Conservation (phyloP, 257 asterid species). For the Capsicum chinense region DNA sequence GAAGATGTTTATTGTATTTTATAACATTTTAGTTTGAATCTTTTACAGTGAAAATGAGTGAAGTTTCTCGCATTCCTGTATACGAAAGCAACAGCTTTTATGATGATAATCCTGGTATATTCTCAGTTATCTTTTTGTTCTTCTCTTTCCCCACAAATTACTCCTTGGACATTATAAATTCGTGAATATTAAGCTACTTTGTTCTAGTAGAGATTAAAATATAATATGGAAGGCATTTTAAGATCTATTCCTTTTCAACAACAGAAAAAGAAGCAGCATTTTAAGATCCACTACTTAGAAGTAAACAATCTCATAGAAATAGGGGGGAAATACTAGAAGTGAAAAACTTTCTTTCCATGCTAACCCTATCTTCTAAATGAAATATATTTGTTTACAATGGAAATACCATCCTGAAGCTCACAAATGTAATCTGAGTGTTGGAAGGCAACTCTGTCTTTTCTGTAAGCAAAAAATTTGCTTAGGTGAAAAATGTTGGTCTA, state of each 20-base stretch:
- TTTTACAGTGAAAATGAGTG: slow-evolving; percentile 57
- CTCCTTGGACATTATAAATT: neutral
- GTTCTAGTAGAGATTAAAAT: neutral
- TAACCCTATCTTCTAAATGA: neutral
- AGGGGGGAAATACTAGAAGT: neutral
- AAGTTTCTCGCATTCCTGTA: slow-evolving; percentile 47
- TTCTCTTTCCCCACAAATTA: neutral
- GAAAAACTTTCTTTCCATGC: neutral
- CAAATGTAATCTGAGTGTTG: neutral
- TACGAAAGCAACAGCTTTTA: slow-evolving; percentile 56
- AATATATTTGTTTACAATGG: neutral
- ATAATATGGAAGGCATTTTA: neutral
- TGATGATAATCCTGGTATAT: slow-evolving; percentile 66
- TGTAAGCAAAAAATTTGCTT: neutral
- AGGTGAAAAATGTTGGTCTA: neutral
- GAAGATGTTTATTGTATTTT: neutral
- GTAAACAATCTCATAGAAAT: neutral
- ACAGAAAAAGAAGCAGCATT: neutral
- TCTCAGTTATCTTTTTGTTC: slow-evolving; percentile 5
- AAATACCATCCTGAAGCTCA: neutral
- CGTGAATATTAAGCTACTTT: neutral
- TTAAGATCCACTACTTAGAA: slow-evolving; percentile 10
- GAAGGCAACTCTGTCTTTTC: neutral
- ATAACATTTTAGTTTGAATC: slow-evolving; percentile 29
- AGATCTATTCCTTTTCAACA: neutral